Percentiles rank a stretch among this genome's conserved stretches.
These are phyloP conservation scores for Poa annua DNA, from an alignment of 176 grass and related monocot genomes.

Conservation along the genomic window DNA sequence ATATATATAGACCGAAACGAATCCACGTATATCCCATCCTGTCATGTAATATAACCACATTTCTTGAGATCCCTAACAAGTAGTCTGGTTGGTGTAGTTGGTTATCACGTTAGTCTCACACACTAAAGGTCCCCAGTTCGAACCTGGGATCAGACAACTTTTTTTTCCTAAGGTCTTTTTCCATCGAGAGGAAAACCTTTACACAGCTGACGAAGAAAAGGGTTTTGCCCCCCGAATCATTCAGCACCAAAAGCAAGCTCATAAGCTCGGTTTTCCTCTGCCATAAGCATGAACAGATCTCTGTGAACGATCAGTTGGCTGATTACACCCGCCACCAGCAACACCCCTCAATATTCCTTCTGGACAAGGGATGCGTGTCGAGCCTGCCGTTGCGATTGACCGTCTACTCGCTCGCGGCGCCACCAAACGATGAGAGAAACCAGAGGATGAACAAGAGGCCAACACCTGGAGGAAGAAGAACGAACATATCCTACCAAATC, in stretches of 20 bases:
- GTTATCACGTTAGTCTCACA: constrained; percentile 96
- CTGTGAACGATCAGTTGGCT: background rate
- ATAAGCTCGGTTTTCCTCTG: background rate
- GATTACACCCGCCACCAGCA: background rate
- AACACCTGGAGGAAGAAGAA: constrained; percentile 23
- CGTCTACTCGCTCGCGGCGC: background rate
- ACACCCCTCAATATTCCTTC: background rate
- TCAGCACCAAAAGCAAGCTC: background rate
- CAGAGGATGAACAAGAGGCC: background rate
- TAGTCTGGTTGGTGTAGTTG: constrained; percentile 69
- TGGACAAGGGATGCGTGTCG: background rate
- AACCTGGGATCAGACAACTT: constrained; percentile 49
- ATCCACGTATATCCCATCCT: too few species aligned
- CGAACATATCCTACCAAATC: background rate
- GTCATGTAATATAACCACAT: too few species aligned
- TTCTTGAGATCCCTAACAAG: too few species aligned
- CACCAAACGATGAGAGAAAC: background rate
- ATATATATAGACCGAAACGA: too few species aligned
- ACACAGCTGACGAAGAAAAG: background rate
- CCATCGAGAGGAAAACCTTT: background rate
- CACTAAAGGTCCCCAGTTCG: constrained; percentile 85
- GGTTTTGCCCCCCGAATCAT: background rate
- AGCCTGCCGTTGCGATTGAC: background rate
- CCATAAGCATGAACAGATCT: background rate
- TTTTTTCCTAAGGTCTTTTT: too few species aligned